Conservation (phyloP, 371 early-diverging fungal genomes). For the Mucor piriformis region DNA sequence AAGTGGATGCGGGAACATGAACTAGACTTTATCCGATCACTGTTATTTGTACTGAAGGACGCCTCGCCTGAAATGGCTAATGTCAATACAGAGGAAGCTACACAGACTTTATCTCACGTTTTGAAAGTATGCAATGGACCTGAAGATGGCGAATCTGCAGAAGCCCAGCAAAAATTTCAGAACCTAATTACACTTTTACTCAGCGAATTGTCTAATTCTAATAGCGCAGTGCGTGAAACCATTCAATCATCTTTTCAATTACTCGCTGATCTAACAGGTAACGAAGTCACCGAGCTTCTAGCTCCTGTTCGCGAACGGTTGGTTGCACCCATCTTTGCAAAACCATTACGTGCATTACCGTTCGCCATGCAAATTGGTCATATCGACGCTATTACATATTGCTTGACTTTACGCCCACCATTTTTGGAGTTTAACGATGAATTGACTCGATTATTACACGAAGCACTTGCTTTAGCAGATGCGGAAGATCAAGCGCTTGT, state of each 20-base stretch:
- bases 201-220: slow-evolving; percentile 92
- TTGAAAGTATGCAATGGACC: slow-evolving; percentile 82
- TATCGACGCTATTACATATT: slow-evolving; percentile 97
- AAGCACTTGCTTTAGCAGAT: slow-evolving; percentile 94
- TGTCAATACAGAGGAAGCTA: slow-evolving; percentile 76
- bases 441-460: slow-evolving; percentile 85
- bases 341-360: slow-evolving; percentile 94
- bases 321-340: slow-evolving; percentile 94
- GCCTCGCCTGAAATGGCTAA: slow-evolving; percentile 81
- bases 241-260: slow-evolving; percentile 84
- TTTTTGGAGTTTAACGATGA: slow-evolving; percentile 93
- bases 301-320: slow-evolving; percentile 85
- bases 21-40: slow-evolving; percentile 88
- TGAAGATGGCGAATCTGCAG: slow-evolving; percentile 60
- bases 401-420: slow-evolving; percentile 87
- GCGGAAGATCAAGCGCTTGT: slow-evolving; percentile 97
- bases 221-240: slow-evolving; percentile 86
- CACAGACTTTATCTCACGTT: slow-evolving; percentile 75
- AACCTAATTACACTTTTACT: slow-evolving; percentile 82
- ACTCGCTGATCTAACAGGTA: slow-evolving; percentile 78
- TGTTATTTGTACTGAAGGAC: slow-evolving; percentile 94
- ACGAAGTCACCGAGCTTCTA: slow-evolving; percentile 83
- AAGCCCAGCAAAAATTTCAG: slow-evolving; percentile 64
- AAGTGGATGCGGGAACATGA: slow-evolving; percentile 93
- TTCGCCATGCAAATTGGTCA: slow-evolving; percentile 97